These are phyloP conservation scores for Tylopilus orsonianus DNA, from an alignment of 1,284 basidiomycete species.

Conservation along the genomic window DNA sequence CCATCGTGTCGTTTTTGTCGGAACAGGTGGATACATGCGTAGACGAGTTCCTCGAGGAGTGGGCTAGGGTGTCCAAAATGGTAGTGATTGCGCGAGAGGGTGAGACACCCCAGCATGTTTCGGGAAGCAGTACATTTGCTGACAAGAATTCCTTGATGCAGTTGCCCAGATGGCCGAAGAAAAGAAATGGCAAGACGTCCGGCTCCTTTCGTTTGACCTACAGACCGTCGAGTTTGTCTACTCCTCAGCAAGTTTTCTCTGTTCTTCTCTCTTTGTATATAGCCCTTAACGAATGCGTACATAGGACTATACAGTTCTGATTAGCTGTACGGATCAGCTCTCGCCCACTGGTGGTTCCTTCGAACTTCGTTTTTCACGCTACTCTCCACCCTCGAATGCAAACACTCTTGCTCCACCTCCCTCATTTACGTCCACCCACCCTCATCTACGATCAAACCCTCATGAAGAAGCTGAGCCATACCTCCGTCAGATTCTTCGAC, in stretches of 20 bases:
- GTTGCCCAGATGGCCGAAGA: conserved; percentile 80
- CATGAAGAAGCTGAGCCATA: conserved; percentile 75
- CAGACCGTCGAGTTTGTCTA: conserved; percentile 89
- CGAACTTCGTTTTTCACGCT: conserved; percentile 69
- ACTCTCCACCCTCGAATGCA: conserved; percentile 32
- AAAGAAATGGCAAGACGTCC: conserved; percentile 69
- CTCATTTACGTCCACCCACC: conserved; percentile 9
- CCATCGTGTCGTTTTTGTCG: conserved; percentile 83
- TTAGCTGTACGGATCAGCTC: conserved; percentile 72
- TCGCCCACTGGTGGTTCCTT: conserved; percentile 64
- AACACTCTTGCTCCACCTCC: conserved; percentile 32
- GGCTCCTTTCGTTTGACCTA: conserved; percentile 81
- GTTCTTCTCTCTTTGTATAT: neutral
- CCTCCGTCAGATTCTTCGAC: conserved; percentile 60
- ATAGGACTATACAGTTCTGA: conserved; percentile 71
- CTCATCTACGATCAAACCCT: conserved; percentile 49
- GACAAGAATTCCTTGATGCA: conserved; percentile 31
- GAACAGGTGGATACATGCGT: conserved; percentile 86
- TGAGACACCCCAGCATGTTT: conserved; percentile 31
- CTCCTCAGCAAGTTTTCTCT: conserved; percentile 44
- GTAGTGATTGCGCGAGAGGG: conserved; percentile 89
- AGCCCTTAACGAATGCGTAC: neutral
- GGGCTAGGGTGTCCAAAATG: conserved; percentile 89
- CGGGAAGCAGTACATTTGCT: conserved; percentile 1
- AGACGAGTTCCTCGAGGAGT: conserved; percentile 85